phyloP scores from a whole-genome alignment of 2,329 filamentous ascomycete species.

The Chaetothyriales sp. region DNA sequence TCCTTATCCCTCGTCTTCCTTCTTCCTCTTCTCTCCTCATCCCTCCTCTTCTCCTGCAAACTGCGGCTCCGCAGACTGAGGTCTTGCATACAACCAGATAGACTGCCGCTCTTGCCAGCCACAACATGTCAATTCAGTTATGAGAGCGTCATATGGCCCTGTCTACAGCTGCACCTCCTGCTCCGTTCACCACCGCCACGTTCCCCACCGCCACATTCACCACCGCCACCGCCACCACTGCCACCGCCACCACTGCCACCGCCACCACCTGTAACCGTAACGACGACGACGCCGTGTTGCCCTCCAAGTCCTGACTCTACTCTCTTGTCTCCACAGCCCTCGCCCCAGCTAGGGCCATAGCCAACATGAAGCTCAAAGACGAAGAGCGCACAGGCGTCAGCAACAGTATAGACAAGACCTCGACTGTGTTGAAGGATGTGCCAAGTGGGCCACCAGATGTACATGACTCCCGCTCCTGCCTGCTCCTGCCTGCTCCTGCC shows the following conservation, averaged over 20 bases:
- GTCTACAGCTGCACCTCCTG: background rate
- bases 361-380: slow-evolving; percentile 14
- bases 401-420: slow-evolving; percentile 12
- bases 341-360: background rate
- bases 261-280: too few species aligned
- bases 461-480: too few species aligned
- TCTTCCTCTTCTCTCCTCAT: background rate
- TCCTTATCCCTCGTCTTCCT: background rate
- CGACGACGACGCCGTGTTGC: slow-evolving; percentile 2
- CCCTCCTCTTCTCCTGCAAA: background rate
- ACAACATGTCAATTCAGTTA: background rate
- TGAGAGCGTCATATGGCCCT: background rate
- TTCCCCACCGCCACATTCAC: too few species aligned
- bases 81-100: background rate
- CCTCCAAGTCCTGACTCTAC: slow-evolving; percentile 1
- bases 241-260: too few species aligned
- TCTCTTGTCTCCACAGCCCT: background rate
- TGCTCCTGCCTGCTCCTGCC: too few species aligned
- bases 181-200: too few species aligned
- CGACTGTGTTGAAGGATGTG: slow-evolving; percentile 10
- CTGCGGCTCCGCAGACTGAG: background rate
- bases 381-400: slow-evolving; percentile 13
- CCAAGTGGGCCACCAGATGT: slow-evolving; percentile 5
- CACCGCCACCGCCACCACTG: too few species aligned
- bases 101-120: background rate